Percentiles rank a stretch among this genome's conserved stretches.
Evolutionary conservation across 2,329 filamentous ascomycete species (phyloP).

Genomic region (Aspergillus sp.): DNA sequence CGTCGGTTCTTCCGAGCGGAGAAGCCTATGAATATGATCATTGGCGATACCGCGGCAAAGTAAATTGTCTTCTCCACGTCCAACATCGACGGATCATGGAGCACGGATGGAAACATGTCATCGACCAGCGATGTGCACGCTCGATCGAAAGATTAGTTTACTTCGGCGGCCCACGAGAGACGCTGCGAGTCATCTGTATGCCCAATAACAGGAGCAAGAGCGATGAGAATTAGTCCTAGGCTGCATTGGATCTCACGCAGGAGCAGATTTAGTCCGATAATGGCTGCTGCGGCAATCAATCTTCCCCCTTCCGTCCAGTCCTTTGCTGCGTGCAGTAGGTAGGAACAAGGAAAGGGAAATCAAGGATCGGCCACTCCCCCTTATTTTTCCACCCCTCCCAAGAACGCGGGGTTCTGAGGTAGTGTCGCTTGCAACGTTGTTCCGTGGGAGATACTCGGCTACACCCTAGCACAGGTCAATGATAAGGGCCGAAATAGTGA

Average conservation of each 20-base stretch:
- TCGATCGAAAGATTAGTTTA: background rate
- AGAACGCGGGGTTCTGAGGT: background rate
- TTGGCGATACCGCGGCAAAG: background rate
- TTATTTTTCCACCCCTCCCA: background rate
- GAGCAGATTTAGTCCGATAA: background rate
- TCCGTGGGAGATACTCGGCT: background rate
- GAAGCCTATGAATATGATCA: constrained; percentile 1
- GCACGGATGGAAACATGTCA: background rate
- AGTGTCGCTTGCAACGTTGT: background rate
- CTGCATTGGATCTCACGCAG: constrained; percentile 8
- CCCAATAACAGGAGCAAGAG: background rate
- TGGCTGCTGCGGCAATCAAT: background rate
- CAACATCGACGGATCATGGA: background rate
- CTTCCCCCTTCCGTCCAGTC: background rate
- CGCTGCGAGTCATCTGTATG: constrained; percentile 15
- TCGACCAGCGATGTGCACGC: background rate
- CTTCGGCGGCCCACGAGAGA: background rate
- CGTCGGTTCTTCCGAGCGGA: constrained; percentile 1
- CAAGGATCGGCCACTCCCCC: background rate
- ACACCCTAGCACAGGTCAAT: background rate
- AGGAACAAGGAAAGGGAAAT: background rate
- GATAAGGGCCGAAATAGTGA: background rate
- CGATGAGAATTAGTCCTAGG: background rate
- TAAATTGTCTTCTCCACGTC: background rate
- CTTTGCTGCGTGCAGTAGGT: background rate